Conservation (phyloP, 176 grass and related monocot species). For the Bothriochloa decipiens region DNA sequence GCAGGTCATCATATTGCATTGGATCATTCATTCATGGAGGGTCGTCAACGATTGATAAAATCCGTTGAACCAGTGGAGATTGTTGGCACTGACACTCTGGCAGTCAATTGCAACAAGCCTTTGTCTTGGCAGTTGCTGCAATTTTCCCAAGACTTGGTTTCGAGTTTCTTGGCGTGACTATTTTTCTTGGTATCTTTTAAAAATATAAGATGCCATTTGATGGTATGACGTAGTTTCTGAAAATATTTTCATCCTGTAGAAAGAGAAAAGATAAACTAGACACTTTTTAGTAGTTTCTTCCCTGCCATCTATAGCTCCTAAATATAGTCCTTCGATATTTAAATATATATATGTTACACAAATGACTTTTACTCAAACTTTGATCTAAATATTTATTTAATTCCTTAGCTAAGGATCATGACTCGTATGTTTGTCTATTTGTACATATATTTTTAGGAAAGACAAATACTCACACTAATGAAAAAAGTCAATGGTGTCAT, state of each 20-base stretch:
- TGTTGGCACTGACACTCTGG: slow-evolving; percentile 6
- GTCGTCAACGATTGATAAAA: background rate
- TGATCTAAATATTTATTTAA: no score
- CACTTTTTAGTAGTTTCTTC: background rate
- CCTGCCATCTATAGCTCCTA: background rate
- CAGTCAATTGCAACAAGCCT: background rate
- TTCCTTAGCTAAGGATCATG: no score
- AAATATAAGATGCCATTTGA: background rate
- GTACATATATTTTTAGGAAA: no score
- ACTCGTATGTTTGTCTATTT: no score
- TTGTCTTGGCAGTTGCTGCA: background rate
- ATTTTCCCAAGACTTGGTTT: background rate
- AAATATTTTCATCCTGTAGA: background rate
- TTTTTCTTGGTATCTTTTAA: background rate
- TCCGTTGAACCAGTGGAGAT: background rate
- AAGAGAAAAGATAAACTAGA: background rate
- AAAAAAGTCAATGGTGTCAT: no score
- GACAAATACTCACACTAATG: no score
- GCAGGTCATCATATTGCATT: background rate
- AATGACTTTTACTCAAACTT: no score
- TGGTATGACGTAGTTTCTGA: no score
- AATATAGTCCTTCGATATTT: background rate
- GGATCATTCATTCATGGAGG: slow-evolving; percentile 14
- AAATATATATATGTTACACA: no score
- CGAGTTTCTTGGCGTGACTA: background rate